Evolutionary conservation across 2,329 filamentous ascomycete genomes (phyloP).

Genomic region (Ophiostoma ips): DNA sequence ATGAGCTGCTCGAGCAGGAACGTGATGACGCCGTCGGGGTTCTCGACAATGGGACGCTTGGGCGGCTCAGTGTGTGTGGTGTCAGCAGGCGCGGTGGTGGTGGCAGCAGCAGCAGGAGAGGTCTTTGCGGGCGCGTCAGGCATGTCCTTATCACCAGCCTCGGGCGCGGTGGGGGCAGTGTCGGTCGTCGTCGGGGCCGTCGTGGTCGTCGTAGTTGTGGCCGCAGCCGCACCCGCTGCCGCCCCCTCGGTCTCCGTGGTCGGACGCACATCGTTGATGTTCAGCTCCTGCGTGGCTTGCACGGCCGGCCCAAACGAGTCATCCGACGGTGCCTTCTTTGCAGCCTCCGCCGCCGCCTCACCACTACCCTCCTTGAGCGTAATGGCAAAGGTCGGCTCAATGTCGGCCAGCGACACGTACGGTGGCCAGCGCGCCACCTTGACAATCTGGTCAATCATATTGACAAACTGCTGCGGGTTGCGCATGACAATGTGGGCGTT

Average conservation of each 20-base stretch:
- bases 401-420: not conserved
- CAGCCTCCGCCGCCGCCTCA: not conserved
- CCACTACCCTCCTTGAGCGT: slow-evolving; percentile 3
- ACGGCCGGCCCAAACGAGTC: slow-evolving; percentile 30
- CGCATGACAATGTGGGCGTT: slow-evolving; percentile 70
- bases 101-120: slow-evolving; percentile 13
- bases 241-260: slow-evolving; percentile 37
- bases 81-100: slow-evolving; percentile 11
- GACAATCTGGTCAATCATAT: slow-evolving; percentile 73
- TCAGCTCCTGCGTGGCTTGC: slow-evolving; percentile 30
- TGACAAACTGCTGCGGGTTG: slow-evolving; percentile 71
- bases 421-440: slow-evolving; percentile 51
- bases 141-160: slow-evolving; percentile 27
- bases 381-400: slow-evolving; percentile 1
- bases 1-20: slow-evolving; percentile 87
- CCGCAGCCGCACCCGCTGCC: too few species aligned
- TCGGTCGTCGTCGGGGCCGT: not conserved
- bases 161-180: not conserved
- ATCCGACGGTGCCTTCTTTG: slow-evolving; percentile 17
- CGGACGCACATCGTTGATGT: slow-evolving; percentile 40
- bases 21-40: slow-evolving; percentile 88
- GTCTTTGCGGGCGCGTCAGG: slow-evolving; percentile 56
- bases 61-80: slow-evolving; percentile 37
- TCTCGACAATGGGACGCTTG: slow-evolving; percentile 76
- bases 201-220: too few species aligned